phyloP scores from a whole-genome alignment of 2,329 filamentous ascomycete species.

The Neophaeococcomyces mojaviensis region DNA sequence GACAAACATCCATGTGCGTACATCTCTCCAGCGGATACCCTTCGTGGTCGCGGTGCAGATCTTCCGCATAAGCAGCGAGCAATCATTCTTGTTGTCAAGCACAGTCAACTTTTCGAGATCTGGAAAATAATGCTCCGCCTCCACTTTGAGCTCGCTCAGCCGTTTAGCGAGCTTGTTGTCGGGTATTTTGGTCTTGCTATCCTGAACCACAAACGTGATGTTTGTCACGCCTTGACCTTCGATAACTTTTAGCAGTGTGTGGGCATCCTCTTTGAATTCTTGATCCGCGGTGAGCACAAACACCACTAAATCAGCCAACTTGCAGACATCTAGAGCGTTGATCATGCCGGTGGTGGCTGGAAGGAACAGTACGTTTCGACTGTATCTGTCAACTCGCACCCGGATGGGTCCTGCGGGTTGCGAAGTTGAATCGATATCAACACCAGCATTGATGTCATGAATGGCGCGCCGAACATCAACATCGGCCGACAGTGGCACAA shows the following conservation, averaged over 20 bases:
- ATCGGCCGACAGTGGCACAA: conserved; percentile 74
- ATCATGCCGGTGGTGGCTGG: conserved; percentile 66
- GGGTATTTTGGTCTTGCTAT: conserved; percentile 68
- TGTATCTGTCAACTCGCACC: conserved; percentile 79
- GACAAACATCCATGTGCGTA: conserved; percentile 89
- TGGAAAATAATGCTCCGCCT: conserved; percentile 90
- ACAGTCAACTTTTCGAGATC: conserved; percentile 85
- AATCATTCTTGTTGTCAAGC: conserved; percentile 81
- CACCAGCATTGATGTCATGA: conserved; percentile 62
- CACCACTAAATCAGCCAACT: conserved; percentile 84
- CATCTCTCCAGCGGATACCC: conserved; percentile 90
- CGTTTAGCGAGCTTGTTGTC: conserved; percentile 71
- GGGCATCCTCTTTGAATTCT: conserved; percentile 77
- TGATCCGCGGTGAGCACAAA: conserved; percentile 74
- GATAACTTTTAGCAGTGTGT: conserved; percentile 75
- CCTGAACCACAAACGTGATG: conserved; percentile 76
- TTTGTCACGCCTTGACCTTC: conserved; percentile 94
- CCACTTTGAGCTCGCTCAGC: conserved; percentile 77
- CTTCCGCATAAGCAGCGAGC: conserved; percentile 80
- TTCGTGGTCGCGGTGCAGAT: conserved; percentile 89
- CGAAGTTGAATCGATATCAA: conserved; percentile 66
- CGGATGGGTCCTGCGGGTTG: conserved; percentile 52
- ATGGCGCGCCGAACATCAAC: conserved; percentile 62
- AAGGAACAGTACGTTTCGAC: conserved; percentile 86
- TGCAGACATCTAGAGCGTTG: conserved; percentile 73